Percentiles rank a stretch among this genome's conserved stretches.
Conservation (phyloP, 192 early-diverging fungal species). For the Spizellomyces punctatus region DNA sequence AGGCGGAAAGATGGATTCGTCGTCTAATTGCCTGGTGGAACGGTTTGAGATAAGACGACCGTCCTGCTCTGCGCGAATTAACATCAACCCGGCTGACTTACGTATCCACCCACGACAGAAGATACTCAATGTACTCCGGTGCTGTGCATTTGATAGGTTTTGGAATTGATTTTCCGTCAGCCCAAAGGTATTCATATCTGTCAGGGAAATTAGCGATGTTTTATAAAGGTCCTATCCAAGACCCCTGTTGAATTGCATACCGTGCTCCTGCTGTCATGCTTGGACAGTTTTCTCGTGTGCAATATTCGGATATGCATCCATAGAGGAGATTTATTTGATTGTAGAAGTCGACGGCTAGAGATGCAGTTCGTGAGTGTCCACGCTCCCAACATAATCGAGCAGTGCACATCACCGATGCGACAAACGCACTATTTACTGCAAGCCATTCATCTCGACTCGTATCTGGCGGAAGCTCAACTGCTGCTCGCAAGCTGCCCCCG, state of each 20-base stretch:
- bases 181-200: constrained; percentile 48
- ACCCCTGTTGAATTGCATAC: background rate
- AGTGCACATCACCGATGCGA: background rate
- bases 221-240: too few species aligned
- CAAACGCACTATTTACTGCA: constrained; percentile 35
- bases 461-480: constrained; percentile 29
- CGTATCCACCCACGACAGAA: constrained; percentile 37
- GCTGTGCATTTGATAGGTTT: constrained; percentile 34
- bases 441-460: constrained; percentile 36
- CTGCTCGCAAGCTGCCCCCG: constrained; percentile 27
- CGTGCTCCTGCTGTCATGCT: constrained; percentile 36
- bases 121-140: constrained; percentile 38
- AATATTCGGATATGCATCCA: constrained; percentile 39
- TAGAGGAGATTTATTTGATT: constrained; percentile 44
- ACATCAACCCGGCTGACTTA: background rate
- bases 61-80: background rate
- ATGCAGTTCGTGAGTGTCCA: background rate
- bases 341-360: constrained; percentile 38
- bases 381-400: background rate
- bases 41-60: background rate
- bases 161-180: constrained; percentile 43
- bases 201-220: background rate
- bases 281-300: constrained; percentile 33
- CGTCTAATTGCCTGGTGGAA: constrained; percentile 28
- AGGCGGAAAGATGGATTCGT: constrained; percentile 31